Evolutionary conservation across 495 filamentous ascomycete genomes (phyloP), one percentile per base, ranked within the genome.

Genomic region (Xylaria venustula): DNA sequence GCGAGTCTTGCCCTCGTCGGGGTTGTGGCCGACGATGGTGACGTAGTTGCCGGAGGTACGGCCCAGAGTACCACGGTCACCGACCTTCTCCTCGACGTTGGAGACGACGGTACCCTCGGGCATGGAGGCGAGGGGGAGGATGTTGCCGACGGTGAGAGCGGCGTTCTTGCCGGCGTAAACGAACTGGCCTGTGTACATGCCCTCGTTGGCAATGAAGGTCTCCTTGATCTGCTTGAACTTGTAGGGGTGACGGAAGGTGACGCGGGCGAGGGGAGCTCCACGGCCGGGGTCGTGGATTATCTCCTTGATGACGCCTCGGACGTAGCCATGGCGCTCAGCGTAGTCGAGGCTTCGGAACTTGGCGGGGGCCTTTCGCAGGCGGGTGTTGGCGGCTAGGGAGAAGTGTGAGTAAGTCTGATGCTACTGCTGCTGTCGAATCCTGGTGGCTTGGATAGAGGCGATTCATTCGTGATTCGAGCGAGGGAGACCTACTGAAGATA

Each of bases 101-200:
- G 90, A 90, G 67, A 98, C 83, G 67, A 99, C 92, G 77, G 94
- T 99, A 88, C 94, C 94, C 85, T 99, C 94, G 63, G 94, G 94
- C 76, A 97, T 87, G 70, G 90, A 91, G 73, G 84, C 85, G 61
- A 99, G 87, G 64, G 94, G 94, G 48, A 99, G 90, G 74, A 99
- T 81, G 83, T 99, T 99, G 75, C 94, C 94, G 74, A 99, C 87
- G 72, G 88, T 98, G 66, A 99, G 85, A 61, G 86, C 82, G 67
- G 94, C 95, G 81, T 96, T 91, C 89, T 99, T 99, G 76, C 94
- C 94, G 78, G 93, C 93, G 81, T 98, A 99, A 89, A 99, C 92
- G 85, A 99, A 99, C 83, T 97, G 93, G 68, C 94, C 94, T 65
- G 94, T 97, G 91, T 99, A 99, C 93, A 98, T 97, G 82, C 94